These are phyloP conservation scores for Cystobasidium sp. DNA, from an alignment of 1,284 basidiomycete species.

Conservation along the genomic window DNA sequence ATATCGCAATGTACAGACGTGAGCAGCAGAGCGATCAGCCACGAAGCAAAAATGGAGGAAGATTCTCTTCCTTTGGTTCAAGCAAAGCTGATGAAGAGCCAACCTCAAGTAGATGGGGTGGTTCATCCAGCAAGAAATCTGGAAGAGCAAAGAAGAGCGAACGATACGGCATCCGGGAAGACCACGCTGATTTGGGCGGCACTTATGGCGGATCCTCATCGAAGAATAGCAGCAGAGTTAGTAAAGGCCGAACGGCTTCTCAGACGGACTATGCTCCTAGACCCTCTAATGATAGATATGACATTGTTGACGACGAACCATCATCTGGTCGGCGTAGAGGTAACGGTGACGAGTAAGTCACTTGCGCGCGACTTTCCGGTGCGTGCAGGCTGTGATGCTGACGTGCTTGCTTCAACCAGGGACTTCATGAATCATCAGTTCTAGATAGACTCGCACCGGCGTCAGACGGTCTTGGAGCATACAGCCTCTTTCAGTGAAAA, in stretches of 20 bases:
- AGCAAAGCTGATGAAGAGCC: slow-evolving; percentile 10
- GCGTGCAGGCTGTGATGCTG: not conserved
- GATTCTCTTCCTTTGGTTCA: slow-evolving; percentile 19
- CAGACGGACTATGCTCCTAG: slow-evolving; percentile 5
- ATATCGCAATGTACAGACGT: slow-evolving; percentile 19
- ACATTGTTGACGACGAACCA: slow-evolving; percentile 25
- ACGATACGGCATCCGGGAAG: slow-evolving; percentile 32
- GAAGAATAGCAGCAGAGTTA: slow-evolving; percentile 4
- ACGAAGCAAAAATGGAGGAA: slow-evolving; percentile 4
- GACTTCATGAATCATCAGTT: slow-evolving; percentile 44
- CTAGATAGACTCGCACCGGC: slow-evolving; percentile 1
- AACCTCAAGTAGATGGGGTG: slow-evolving; percentile 7
- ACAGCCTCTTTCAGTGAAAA: too few relatives aligned
- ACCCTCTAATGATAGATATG: slow-evolving; percentile 22
- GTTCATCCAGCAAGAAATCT: slow-evolving; percentile 32
- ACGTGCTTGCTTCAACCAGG: not conserved
- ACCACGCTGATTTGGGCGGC: slow-evolving; percentile 25
- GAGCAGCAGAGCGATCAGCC: not conserved
- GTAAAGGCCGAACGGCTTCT: not conserved
- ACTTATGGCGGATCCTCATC: slow-evolving; percentile 10
- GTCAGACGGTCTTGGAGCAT: too few relatives aligned
- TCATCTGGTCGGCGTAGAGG: not conserved
- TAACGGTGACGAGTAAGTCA: slow-evolving; percentile 25
- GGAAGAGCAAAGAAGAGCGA: slow-evolving; percentile 41
- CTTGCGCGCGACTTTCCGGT: not conserved